A percentile compares a stretch with the other conserved stretches of the same genome.
Conservation (phyloP, 1,284 basidiomycete genomes). For the Cutaneotrichosporon mucoides region DNA sequence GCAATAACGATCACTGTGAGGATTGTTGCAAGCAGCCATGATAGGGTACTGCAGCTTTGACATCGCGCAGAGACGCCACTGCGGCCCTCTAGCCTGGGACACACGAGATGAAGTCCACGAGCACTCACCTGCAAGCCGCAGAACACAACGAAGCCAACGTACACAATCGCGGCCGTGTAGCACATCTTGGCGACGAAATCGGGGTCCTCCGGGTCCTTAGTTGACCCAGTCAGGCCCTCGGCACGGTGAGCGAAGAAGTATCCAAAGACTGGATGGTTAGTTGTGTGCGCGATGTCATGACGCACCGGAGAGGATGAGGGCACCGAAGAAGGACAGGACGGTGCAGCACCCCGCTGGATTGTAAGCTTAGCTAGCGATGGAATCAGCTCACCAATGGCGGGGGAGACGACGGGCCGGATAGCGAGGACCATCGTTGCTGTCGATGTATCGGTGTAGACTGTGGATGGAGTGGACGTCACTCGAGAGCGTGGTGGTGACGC, state of each 20-base stretch:
- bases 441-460: neutral
- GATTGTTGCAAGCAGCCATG: no score
- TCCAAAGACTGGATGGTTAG: conserved; percentile 32
- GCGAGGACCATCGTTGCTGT: conserved; percentile 24
- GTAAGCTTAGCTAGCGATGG: neutral
- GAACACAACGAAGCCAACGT: conserved; percentile 53
- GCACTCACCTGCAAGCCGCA: conserved; percentile 53
- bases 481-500: neutral
- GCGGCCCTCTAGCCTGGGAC: no score
- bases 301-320: conserved; percentile 52
- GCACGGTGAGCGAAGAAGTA: conserved; percentile 40
- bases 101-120: no score
- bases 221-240: conserved; percentile 54
- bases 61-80: no score
- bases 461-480: neutral
- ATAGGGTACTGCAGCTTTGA: no score
- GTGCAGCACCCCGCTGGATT: conserved; percentile 54
- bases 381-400: conserved; percentile 42
- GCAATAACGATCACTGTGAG: no score
- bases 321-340: conserved; percentile 54
- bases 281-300: conserved; percentile 1
- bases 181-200: conserved; percentile 50
- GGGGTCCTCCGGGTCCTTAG: conserved; percentile 51
- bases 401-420: conserved; percentile 49
- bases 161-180: conserved; percentile 54